These are phyloP conservation scores for Amylostereum chailletii DNA, from an alignment of 1,284 basidiomycete genomes.

Conservation along the genomic window DNA sequence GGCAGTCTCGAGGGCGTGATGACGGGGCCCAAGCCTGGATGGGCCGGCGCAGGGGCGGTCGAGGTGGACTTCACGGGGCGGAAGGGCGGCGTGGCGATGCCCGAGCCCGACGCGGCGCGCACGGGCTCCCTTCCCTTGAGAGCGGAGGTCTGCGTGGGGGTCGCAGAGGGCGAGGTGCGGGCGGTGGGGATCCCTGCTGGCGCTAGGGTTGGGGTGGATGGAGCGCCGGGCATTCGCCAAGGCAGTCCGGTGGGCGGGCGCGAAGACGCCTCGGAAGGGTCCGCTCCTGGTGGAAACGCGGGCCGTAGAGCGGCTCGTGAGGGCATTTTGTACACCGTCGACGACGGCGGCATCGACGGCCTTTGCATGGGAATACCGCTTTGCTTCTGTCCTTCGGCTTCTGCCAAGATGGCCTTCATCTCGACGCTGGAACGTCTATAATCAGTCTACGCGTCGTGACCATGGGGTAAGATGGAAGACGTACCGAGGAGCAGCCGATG, in stretches of 20 bases:
- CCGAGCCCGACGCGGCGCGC: no score
- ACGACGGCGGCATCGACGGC: not conserved
- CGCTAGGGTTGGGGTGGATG: not conserved
- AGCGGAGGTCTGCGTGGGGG: not conserved
- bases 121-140: not conserved
- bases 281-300: no score
- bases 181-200: not conserved
- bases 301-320: conserved; percentile 1
- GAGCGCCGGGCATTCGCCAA: not conserved
- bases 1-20: conserved; percentile 47
- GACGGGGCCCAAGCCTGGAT: conserved; percentile 44
- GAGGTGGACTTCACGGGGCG: not conserved
- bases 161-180: not conserved
- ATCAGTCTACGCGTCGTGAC: no score
- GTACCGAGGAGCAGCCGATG: conserved; percentile 29
- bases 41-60: conserved; percentile 10
- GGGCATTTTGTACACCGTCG: conserved; percentile 2
- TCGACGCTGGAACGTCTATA: conserved; percentile 47
- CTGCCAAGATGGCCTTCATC: conserved; percentile 82
- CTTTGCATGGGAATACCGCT: conserved; percentile 3
- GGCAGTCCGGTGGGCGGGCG: not conserved
- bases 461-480: conserved; percentile 13
- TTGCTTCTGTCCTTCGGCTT: conserved; percentile 37
- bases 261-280: not conserved
- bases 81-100: no score